Percentiles rank a stretch among this genome's conserved stretches.
phyloP scores from a whole-genome alignment of 495 filamentous ascomycete species.

The Aspergillus asperescens region DNA sequence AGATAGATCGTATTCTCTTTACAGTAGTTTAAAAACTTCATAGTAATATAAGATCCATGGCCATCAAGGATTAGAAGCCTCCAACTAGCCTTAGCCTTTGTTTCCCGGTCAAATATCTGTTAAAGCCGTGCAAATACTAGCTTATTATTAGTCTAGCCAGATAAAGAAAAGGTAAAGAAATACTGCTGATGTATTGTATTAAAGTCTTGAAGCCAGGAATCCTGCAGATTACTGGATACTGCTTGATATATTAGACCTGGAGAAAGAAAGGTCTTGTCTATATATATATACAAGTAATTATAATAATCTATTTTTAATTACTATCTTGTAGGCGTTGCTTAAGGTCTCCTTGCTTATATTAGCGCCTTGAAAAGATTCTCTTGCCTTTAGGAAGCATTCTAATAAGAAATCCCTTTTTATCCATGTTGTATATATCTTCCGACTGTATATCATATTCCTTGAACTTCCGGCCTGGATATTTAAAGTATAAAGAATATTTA shows the following conservation, averaged over 20 bases:
- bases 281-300: conserved; percentile 9
- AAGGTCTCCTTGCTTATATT: background rate
- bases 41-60: conserved; percentile 6
- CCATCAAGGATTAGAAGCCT: background rate
- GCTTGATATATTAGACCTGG: conserved; percentile 3
- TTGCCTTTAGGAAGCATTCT: background rate
- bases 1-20: too few species aligned
- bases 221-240: too few species aligned
- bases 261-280: background rate
- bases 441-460: too few species aligned
- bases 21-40: conserved; percentile 7
- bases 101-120: conserved; percentile 3
- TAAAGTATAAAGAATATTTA: background rate
- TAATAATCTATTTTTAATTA: conserved; percentile 8
- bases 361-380: conserved; percentile 7
- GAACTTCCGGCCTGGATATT: too few species aligned
- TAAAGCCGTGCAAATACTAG: conserved; percentile 1
- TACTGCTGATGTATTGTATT: background rate
- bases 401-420: too few species aligned
- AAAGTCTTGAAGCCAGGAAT: conserved; percentile 8
- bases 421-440: too few species aligned
- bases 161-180: conserved; percentile 8
- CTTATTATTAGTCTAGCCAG: too few species aligned
- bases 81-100: conserved; percentile 1
- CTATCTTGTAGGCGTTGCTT: conserved; percentile 5